phyloP scores from a whole-genome alignment of 2,329 filamentous ascomycete species.

The Fusarium verrucosum region DNA sequence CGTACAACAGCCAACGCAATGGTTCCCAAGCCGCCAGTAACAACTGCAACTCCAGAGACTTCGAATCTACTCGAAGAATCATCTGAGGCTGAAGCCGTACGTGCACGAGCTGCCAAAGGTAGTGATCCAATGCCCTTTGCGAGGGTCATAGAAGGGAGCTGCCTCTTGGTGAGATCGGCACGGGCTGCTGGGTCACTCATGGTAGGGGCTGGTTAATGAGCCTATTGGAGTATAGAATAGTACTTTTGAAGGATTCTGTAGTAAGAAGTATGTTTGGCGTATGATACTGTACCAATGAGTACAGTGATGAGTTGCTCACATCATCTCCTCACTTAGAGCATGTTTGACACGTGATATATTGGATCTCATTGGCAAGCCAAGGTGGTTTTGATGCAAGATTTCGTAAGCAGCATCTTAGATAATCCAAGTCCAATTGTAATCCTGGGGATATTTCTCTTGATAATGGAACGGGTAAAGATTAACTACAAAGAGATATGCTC shows the following conservation, averaged over 20 bases:
- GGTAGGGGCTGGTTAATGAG: background rate
- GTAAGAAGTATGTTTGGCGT: too few species aligned
- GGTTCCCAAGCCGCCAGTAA: slow-evolving; percentile 3
- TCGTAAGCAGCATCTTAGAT: background rate
- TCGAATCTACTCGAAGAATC: slow-evolving; percentile 6
- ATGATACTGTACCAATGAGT: too few species aligned
- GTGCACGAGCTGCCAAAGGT: background rate
- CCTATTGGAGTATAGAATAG: background rate
- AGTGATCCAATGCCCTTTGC: background rate
- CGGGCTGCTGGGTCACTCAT: slow-evolving; percentile 10
- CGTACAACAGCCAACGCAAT: slow-evolving; percentile 11
- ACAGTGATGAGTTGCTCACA: background rate
- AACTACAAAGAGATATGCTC: too few species aligned
- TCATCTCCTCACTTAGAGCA: background rate
- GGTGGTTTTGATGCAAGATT: background rate
- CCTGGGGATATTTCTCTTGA: too few species aligned
- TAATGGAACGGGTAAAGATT: too few species aligned
- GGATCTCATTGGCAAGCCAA: background rate
- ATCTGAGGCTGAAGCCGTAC: background rate
- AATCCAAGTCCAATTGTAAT: too few species aligned
- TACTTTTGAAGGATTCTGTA: background rate
- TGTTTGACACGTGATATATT: background rate
- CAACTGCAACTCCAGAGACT: slow-evolving; percentile 3
- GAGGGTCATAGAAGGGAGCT: slow-evolving; percentile 19
- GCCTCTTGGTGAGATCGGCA: slow-evolving; percentile 13